phyloP scores from a whole-genome alignment of 441 rosid species.

The Erodium trifolium region DNA sequence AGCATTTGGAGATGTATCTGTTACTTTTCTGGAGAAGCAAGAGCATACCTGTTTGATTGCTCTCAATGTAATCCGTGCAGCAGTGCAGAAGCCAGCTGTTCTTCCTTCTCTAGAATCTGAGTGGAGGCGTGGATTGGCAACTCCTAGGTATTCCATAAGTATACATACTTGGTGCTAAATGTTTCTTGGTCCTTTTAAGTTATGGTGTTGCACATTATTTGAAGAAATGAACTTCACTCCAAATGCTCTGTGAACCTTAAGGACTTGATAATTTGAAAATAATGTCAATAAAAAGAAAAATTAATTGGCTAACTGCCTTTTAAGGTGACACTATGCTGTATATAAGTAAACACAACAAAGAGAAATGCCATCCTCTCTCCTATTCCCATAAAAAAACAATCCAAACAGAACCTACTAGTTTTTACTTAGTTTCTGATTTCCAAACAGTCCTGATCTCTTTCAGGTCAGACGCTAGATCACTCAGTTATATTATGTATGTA shows the following conservation, averaged over 20 bases:
- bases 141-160: conserved; percentile 55
- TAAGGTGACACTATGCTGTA: too few relatives aligned
- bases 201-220: conserved; percentile 8
- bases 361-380: too few relatives aligned
- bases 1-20: conserved; percentile 56
- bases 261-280: not conserved
- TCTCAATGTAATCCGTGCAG: conserved; percentile 61
- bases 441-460: not conserved
- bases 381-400: too few relatives aligned
- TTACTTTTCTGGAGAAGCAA: conserved; percentile 45
- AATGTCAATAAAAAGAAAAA: too few relatives aligned
- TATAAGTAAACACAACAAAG: too few relatives aligned
- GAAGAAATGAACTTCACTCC: conserved; percentile 11
- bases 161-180: conserved; percentile 13
- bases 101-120: conserved; percentile 76
- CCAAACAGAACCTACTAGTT: too few relatives aligned
- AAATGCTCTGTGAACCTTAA: not conserved
- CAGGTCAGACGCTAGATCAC: not conserved
- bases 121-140: conserved; percentile 76
- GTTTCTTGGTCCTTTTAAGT: conserved; percentile 7
- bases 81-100: conserved; percentile 63
- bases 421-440: not conserved
- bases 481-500: conserved; percentile 14
- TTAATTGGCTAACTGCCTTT: too few relatives aligned
- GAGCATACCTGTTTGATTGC: conserved; percentile 53